Percentiles rank a stretch among this genome's conserved stretches.
Evolutionary conservation across 345 rosid species (phyloP).

Genomic region (Salix udensis): DNA sequence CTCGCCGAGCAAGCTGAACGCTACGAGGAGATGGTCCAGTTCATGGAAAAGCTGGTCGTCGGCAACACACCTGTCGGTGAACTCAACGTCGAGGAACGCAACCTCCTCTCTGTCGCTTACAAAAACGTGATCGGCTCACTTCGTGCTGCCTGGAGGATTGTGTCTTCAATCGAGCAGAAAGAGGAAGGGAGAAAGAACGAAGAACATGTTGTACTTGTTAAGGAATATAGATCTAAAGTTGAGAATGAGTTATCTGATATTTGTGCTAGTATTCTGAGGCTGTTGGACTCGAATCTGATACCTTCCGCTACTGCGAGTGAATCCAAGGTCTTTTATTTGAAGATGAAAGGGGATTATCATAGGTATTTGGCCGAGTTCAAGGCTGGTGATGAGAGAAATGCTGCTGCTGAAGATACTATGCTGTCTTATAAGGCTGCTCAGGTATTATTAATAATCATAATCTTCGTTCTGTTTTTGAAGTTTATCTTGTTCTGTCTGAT

Average conservation of each 20-base stretch:
- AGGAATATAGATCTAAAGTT: constrained; percentile 90
- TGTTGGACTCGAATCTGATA: constrained; percentile 65
- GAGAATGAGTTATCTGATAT: constrained; percentile 75
- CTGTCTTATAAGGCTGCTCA: constrained; percentile 87
- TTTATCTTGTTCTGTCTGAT: neutral
- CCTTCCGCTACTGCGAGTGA: constrained; percentile 75
- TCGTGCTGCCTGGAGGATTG: constrained; percentile 96
- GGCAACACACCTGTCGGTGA: constrained; percentile 74
- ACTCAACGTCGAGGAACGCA: constrained; percentile 89
- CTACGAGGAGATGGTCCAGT: constrained; percentile 93
- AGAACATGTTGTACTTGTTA: constrained; percentile 80
- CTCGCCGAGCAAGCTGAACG: constrained; percentile 98
- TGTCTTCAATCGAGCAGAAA: constrained; percentile 91
- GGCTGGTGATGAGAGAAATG: constrained; percentile 77
- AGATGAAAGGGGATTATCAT: constrained; percentile 97
- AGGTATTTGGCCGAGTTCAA: constrained; percentile 93
- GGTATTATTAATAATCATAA: constrained; percentile 30
- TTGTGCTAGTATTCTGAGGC: constrained; percentile 63
- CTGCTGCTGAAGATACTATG: constrained; percentile 97
- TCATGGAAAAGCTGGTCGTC: constrained; percentile 83
- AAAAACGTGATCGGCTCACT: constrained; percentile 98
- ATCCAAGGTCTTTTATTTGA: constrained; percentile 84
- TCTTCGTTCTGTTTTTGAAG: neutral
- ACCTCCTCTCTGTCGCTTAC: constrained; percentile 91
- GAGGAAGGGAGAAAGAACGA: constrained; percentile 93